phyloP scores from a whole-genome alignment of 2,329 filamentous ascomycete genomes.

The Fusarium robinianum region DNA sequence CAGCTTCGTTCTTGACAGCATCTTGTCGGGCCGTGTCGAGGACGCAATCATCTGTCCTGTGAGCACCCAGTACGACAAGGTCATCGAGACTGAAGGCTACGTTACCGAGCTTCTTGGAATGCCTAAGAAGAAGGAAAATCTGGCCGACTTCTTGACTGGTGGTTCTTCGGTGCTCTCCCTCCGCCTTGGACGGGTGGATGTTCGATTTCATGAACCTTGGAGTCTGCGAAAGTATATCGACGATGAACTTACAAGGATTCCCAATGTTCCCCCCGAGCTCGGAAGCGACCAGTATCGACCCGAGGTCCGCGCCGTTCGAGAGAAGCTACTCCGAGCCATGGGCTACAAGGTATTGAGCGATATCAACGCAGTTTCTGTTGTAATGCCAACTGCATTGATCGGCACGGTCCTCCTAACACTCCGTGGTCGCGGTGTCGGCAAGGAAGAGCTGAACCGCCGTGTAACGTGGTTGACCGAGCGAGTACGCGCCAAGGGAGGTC shows the following conservation, averaged over 20 bases:
- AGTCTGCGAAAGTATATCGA: slow-evolving; percentile 81
- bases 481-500: slow-evolving; percentile 82
- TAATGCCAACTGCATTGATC: slow-evolving; percentile 97
- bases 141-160: slow-evolving; percentile 84
- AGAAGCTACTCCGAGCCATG: slow-evolving; percentile 79
- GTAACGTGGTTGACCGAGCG: slow-evolving; percentile 88
- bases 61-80: slow-evolving; percentile 97
- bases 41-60: slow-evolving; percentile 95
- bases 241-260: slow-evolving; percentile 67
- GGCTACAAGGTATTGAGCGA: slow-evolving; percentile 92
- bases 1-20: slow-evolving; percentile 86
- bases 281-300: slow-evolving; percentile 53
- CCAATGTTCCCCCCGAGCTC: slow-evolving; percentile 48
- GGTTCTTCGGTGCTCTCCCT: slow-evolving; percentile 85
- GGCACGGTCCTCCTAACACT: slow-evolving; percentile 92
- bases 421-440: slow-evolving; percentile 87
- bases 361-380: slow-evolving; percentile 94
- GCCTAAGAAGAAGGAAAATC: slow-evolving; percentile 93
- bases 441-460: slow-evolving; percentile 79
- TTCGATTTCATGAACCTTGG: slow-evolving; percentile 97
- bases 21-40: slow-evolving; percentile 83
- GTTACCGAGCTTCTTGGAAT: slow-evolving; percentile 91
- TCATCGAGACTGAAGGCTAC: slow-evolving; percentile 97
- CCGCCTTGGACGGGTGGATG: slow-evolving; percentile 88
- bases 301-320: slow-evolving; percentile 59